Percentiles rank a stretch among this genome's conserved stretches.
phyloP scores from a whole-genome alignment of 192 early-diverging fungal species.

The Coemansia sp. region DNA sequence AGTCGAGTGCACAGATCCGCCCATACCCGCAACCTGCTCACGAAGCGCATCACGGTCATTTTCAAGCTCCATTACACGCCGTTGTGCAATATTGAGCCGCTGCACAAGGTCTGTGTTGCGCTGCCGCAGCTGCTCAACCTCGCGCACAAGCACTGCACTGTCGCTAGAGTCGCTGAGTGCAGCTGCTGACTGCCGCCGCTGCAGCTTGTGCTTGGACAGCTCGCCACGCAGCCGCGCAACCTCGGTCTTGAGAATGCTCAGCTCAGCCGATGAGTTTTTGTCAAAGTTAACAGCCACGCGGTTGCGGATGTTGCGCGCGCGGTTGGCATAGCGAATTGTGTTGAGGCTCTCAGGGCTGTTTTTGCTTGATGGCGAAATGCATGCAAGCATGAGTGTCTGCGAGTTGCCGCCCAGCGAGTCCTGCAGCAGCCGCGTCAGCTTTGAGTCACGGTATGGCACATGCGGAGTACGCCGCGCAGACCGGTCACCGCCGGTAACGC shows the following conservation, averaged over 20 bases:
- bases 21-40: conserved; percentile 14
- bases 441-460: conserved; percentile 96
- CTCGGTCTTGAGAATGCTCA: conserved; percentile 53
- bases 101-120: conserved; percentile 26
- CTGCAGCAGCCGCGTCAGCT: conserved; percentile 93
- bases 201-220: conserved; percentile 49
- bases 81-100: conserved; percentile 26
- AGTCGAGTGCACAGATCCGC: conserved; percentile 30
- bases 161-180: not conserved
- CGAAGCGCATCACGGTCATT: conserved; percentile 38
- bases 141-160: conserved; percentile 5
- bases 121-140: conserved; percentile 13
- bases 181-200: conserved; percentile 36
- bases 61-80: conserved; percentile 25
- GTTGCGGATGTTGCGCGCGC: conserved; percentile 97
- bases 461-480: not conserved
- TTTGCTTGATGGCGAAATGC: conserved; percentile 83
- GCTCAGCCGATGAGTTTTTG: conserved; percentile 53
- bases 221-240: conserved; percentile 50
- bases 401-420: conserved; percentile 96
- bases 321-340: conserved; percentile 94
- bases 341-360: conserved; percentile 92
- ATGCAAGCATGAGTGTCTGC: conserved; percentile 94
- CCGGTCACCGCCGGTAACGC: conserved; percentile 22
- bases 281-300: conserved; percentile 71